Evolutionary conservation across 2,329 filamentous ascomycete genomes (phyloP).

Genomic region (Penicillium glabrum): DNA sequence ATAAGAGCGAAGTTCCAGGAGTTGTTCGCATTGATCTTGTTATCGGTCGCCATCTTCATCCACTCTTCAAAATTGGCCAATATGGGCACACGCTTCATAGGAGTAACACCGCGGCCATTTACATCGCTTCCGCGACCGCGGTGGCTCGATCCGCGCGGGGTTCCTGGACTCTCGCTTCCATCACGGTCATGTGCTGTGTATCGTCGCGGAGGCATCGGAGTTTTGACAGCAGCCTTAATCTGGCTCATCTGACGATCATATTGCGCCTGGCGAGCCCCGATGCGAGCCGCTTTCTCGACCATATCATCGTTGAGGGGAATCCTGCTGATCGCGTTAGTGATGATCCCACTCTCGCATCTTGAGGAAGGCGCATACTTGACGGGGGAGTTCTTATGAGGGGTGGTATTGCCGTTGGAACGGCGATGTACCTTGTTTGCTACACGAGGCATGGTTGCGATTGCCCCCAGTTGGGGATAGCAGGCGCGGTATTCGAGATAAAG

Average conservation of each 20-base stretch:
- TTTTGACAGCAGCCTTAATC: conserved; percentile 71
- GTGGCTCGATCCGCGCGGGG: conserved; percentile 44
- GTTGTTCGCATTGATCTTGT: conserved; percentile 97
- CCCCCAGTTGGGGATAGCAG: conserved; percentile 26
- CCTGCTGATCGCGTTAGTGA: conserved; percentile 46
- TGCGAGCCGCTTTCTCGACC: conserved; percentile 82
- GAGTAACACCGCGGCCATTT: conserved; percentile 74
- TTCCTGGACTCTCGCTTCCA: conserved; percentile 49
- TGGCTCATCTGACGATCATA: conserved; percentile 92
- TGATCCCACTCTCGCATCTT: conserved; percentile 1
- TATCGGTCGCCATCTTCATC: conserved; percentile 99
- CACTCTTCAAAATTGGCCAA: conserved; percentile 98
- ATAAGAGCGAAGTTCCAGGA: conserved; percentile 99
- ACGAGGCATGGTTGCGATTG: conserved; percentile 53
- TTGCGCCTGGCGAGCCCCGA: conserved; percentile 82
- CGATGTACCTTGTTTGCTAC: conserved; percentile 51
- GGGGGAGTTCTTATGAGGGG: conserved; percentile 53
- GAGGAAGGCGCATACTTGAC: conserved; percentile 43
- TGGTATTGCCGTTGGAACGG: conserved; percentile 48
- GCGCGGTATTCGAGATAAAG: conserved; percentile 10
- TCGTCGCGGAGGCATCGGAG: conserved; percentile 42
- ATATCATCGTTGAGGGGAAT: conserved; percentile 96
- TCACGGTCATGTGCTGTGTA: conserved; percentile 38
- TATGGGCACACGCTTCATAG: conserved; percentile 93
- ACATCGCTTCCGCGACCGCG: conserved; percentile 50